Conservation (phyloP, 208 protist species). For the Herpetomonas tarakana region DNA sequence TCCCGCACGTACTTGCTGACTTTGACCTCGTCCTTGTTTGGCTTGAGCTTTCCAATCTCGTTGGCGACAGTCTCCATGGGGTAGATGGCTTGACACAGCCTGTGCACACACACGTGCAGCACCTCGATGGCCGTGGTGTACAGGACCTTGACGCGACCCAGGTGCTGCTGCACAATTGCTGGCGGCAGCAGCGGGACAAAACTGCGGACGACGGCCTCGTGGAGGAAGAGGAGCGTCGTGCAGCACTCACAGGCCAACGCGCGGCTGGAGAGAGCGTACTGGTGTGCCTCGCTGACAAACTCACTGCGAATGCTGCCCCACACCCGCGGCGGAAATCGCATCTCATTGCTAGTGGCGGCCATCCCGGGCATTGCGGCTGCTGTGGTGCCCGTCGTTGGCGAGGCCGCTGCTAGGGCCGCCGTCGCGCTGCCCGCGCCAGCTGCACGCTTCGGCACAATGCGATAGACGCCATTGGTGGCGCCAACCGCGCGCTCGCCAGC, state of each 20-base stretch:
- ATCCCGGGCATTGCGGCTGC: neutral
- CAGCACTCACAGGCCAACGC: conserved; percentile 57
- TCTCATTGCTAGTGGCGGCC: neutral
- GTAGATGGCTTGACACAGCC: conserved; percentile 68
- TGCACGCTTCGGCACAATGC: conserved; percentile 10
- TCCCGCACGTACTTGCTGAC: conserved; percentile 59
- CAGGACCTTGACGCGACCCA: conserved; percentile 35
- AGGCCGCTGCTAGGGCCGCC: conserved; percentile 5
- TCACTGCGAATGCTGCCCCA: conserved; percentile 48
- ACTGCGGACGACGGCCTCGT: conserved; percentile 51
- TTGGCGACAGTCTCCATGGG: conserved; percentile 71
- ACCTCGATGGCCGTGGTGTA: conserved; percentile 55
- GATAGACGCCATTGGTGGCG: conserved; percentile 28
- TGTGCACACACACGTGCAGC: conserved; percentile 78
- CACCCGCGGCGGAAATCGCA: conserved; percentile 64
- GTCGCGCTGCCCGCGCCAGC: conserved; percentile 3
- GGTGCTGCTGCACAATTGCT: conserved; percentile 28
- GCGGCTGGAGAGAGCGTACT: conserved; percentile 65
- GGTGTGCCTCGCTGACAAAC: conserved; percentile 46
- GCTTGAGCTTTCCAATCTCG: conserved; percentile 33
- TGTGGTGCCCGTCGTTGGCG: too few species aligned
- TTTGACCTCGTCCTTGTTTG: conserved; percentile 53
- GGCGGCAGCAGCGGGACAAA: conserved; percentile 54
- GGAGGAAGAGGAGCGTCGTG: conserved; percentile 54
- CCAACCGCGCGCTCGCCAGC: conserved; percentile 36